Evolutionary conservation across 1,284 basidiomycete species (phyloP).

Genomic region (Leccinum fuscescens): DNA sequence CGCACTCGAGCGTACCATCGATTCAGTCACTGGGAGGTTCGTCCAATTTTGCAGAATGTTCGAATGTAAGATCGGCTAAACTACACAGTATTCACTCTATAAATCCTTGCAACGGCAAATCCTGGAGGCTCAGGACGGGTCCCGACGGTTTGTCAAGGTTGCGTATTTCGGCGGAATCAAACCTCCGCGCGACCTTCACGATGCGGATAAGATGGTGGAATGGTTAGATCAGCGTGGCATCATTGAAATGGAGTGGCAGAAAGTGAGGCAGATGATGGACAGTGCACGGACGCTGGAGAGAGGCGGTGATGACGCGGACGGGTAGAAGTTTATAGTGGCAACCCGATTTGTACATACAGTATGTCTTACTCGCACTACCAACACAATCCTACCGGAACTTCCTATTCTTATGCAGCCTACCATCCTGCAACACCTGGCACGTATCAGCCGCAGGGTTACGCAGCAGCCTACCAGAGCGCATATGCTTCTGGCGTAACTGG

Average conservation of each 20-base stretch:
- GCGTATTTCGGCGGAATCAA: slow-evolving; percentile 50
- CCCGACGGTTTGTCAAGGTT: slow-evolving; percentile 52
- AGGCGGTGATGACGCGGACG: slow-evolving; percentile 29
- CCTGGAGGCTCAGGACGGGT: slow-evolving; percentile 38
- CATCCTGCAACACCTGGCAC: slow-evolving; percentile 38
- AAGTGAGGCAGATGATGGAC: slow-evolving; percentile 70
- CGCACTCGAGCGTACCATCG: slow-evolving; percentile 70
- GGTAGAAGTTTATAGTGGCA: not conserved
- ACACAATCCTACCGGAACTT: slow-evolving; percentile 42
- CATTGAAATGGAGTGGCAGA: slow-evolving; percentile 67
- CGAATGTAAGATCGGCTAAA: slow-evolving; percentile 2
- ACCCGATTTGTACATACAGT: not conserved
- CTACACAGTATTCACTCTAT: slow-evolving; percentile 59
- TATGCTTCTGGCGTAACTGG: slow-evolving; percentile 46
- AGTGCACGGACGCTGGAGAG: slow-evolving; percentile 62
- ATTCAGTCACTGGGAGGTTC: slow-evolving; percentile 85
- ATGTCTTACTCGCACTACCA: slow-evolving; percentile 40
- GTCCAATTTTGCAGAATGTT: slow-evolving; percentile 18
- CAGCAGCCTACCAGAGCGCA: slow-evolving; percentile 45
- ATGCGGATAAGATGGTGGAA: slow-evolving; percentile 75
- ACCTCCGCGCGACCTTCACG: slow-evolving; percentile 61
- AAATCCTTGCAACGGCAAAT: slow-evolving; percentile 54
- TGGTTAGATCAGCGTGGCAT: slow-evolving; percentile 76
- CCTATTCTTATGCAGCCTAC: slow-evolving; percentile 55
- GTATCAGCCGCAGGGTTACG: slow-evolving; percentile 40